phyloP scores from a whole-genome alignment of 2,329 filamentous ascomycete genomes.

The Penicillium sp. region DNA sequence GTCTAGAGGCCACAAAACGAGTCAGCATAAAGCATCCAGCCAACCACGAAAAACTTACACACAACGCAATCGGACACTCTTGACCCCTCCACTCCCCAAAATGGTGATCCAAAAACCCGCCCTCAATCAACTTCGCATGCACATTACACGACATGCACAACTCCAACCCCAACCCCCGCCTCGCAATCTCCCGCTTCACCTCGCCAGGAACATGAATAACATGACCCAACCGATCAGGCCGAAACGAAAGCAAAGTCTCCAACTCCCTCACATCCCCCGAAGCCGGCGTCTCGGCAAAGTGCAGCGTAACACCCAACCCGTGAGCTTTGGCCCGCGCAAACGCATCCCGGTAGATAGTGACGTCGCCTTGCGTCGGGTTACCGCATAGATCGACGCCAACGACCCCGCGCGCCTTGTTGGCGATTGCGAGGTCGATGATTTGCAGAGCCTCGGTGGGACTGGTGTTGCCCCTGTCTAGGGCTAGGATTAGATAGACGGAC shows the following conservation, averaged over 20 bases:
- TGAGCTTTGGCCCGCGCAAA: constrained; percentile 63
- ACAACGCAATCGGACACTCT: constrained; percentile 68
- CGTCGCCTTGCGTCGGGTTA: constrained; percentile 68
- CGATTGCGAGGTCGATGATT: constrained; percentile 67
- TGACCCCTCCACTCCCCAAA: constrained; percentile 73
- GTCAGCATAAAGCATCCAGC: neutral
- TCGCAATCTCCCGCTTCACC: constrained; percentile 63
- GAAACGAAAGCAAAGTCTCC: constrained; percentile 66
- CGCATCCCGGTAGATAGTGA: constrained; percentile 64
- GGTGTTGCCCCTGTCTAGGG: constrained; percentile 72
- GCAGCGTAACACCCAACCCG: constrained; percentile 71
- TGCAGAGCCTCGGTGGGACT: constrained; percentile 64
- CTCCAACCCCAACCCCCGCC: constrained; percentile 69
- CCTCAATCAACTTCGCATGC: constrained; percentile 72
- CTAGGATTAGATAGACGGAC: constrained; percentile 72
- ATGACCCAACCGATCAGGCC: constrained; percentile 74
- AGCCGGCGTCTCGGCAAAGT: constrained; percentile 74
- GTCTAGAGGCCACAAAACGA: constrained; percentile 59
- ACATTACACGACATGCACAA: constrained; percentile 84
- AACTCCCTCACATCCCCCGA: constrained; percentile 68
- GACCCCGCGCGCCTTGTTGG: constrained; percentile 61
- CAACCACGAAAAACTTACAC: constrained; percentile 61
- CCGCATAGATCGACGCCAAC: constrained; percentile 82
- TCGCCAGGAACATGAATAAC: constrained; percentile 74
- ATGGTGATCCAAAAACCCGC: constrained; percentile 72